These are phyloP conservation scores for Rhizopogon vesiculosus DNA, from an alignment of 768 basidiomycete species.

Conservation along the genomic window DNA sequence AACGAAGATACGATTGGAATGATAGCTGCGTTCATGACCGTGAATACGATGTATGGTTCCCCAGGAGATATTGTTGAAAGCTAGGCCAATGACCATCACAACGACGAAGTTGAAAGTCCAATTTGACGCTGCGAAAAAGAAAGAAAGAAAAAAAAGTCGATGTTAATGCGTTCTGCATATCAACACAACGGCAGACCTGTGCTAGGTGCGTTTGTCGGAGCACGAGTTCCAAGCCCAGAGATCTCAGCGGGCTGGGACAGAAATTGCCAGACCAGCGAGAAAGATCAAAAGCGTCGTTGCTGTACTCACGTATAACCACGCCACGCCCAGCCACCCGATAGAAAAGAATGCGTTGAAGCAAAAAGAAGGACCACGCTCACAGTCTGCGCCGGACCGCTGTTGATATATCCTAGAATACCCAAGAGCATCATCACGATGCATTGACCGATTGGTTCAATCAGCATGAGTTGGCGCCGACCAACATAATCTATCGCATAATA, in stretches of 20 bases:
- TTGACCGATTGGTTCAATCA: conserved; percentile 38
- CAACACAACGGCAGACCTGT: conserved; percentile 10
- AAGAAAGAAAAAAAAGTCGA: not conserved
- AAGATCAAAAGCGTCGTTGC: not conserved
- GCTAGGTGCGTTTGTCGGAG: conserved; percentile 24
- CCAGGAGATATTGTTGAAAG: conserved; percentile 8
- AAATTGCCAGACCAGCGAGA: not conserved
- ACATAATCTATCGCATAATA: conserved; percentile 45
- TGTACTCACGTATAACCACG: conserved; percentile 25
- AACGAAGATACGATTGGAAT: conserved; percentile 5
- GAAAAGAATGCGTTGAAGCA: conserved; percentile 33
- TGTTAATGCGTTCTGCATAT: not conserved
- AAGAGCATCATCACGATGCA: conserved; percentile 24
- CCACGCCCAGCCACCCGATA: conserved; percentile 33
- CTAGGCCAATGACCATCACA: conserved; percentile 6
- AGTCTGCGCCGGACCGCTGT: conserved; percentile 17
- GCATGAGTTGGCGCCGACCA: conserved; percentile 42
- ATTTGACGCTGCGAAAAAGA: conserved; percentile 4
- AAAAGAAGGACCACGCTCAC: conserved; percentile 22
- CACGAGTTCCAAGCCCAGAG: conserved; percentile 22
- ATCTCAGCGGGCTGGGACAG: conserved; percentile 26
- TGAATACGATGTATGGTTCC: conserved; percentile 6
- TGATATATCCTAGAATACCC: conserved; percentile 17
- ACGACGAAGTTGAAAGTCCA: conserved; percentile 11
- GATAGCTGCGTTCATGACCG: conserved; percentile 2